Percentiles rank a stretch among this genome's conserved stretches.
Conservation (phyloP, 768 basidiomycete genomes). For the Kwoniella sp. region DNA sequence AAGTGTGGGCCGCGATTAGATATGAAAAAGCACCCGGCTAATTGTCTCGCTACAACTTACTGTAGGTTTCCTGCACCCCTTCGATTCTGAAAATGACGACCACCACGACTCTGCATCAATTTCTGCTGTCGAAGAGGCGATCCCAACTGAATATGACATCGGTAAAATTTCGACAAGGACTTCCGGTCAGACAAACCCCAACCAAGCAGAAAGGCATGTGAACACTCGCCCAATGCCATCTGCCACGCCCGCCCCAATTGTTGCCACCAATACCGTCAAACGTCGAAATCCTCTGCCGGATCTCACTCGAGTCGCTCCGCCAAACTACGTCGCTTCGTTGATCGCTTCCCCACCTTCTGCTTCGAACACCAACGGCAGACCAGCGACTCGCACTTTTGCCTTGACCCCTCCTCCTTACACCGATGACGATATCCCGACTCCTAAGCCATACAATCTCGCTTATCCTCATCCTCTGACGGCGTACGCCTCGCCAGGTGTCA, state of each 20-base stretch:
- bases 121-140: not conserved
- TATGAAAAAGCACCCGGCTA: too few species aligned
- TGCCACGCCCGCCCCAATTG: not conserved
- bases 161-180: too few species aligned
- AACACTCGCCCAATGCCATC: too few species aligned
- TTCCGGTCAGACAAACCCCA: too few species aligned
- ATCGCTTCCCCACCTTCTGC: constrained; percentile 8
- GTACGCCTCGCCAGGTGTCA: constrained; percentile 48
- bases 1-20: too few species aligned
- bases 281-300: constrained; percentile 12
- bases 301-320: constrained; percentile 10
- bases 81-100: not conserved
- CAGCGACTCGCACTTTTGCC: constrained; percentile 36
- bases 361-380: not conserved
- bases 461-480: constrained; percentile 49
- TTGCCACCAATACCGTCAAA: not conserved
- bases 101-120: not conserved
- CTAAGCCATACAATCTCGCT: constrained; percentile 43
- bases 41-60: too few species aligned
- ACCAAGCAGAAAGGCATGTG: too few species aligned
- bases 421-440: constrained; percentile 37
- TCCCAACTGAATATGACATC: not conserved
- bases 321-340: constrained; percentile 5
- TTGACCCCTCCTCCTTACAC: constrained; percentile 34
- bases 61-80: not conserved